Percentiles rank a stretch among this genome's conserved stretches.
Evolutionary conservation across 1,284 basidiomycete genomes (phyloP).

Genomic region (Boletellus deceptivus): DNA sequence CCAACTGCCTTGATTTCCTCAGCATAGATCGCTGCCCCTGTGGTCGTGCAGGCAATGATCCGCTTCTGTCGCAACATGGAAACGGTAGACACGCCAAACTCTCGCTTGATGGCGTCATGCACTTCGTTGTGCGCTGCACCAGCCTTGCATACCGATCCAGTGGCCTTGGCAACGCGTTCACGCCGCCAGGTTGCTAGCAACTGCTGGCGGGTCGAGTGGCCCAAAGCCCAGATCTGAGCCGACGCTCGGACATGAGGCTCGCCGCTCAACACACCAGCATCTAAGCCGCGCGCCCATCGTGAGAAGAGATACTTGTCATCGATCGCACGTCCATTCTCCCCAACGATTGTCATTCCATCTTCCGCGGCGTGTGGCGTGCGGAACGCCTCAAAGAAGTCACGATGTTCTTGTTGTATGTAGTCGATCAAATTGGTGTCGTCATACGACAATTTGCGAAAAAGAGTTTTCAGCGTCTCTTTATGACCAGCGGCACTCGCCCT

Average conservation of each 20-base stretch:
- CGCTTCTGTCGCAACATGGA: conserved; percentile 42
- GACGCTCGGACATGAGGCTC: conserved; percentile 31
- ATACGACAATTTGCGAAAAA: conserved; percentile 25
- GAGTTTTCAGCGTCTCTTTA: conserved; percentile 18
- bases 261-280: conserved; percentile 43
- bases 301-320: conserved; percentile 41
- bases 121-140: conserved; percentile 41
- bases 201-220: conserved; percentile 30
- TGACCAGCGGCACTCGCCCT: conserved; percentile 15
- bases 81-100: conserved; percentile 35
- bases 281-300: conserved; percentile 42
- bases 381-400: conserved; percentile 47
- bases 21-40: conserved; percentile 58
- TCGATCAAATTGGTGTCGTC: neutral
- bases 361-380: conserved; percentile 34
- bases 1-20: conserved; percentile 41
- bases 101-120: conserved; percentile 36
- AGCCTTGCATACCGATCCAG: conserved; percentile 35
- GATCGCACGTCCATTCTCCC: conserved; percentile 37
- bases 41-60: conserved; percentile 66
- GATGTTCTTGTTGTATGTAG: conserved; percentile 39
- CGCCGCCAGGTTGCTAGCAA: conserved; percentile 39
- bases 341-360: conserved; percentile 48
- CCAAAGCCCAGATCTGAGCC: conserved; percentile 46
- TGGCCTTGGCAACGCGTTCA: conserved; percentile 28